phyloP scores from a whole-genome alignment of 1,139 yeast species.

The Pichia sp. region DNA sequence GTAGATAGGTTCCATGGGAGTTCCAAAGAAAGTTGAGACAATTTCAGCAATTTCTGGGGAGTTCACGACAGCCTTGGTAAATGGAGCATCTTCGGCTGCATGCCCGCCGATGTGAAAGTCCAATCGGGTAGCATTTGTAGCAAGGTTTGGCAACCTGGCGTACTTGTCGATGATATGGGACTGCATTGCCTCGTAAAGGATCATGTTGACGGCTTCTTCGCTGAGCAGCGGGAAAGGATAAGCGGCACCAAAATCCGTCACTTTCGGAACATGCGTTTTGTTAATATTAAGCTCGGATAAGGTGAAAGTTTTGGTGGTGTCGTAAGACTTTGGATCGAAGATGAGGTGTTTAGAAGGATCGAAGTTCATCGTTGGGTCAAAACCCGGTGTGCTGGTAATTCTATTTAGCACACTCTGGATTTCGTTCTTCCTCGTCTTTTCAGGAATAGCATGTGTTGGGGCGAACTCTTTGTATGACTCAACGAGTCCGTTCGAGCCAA shows the following conservation, averaged over 20 bases:
- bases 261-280: constrained; percentile 32
- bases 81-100: constrained; percentile 27
- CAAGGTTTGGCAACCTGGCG: constrained; percentile 33
- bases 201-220: constrained; percentile 35
- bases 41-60: constrained; percentile 26
- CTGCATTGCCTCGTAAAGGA: constrained; percentile 36
- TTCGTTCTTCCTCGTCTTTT: constrained; percentile 21
- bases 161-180: constrained; percentile 28
- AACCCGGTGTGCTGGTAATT: constrained; percentile 4
- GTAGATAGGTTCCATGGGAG: constrained; percentile 29
- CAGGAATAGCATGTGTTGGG: constrained; percentile 28
- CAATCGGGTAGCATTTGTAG: constrained; percentile 30
- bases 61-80: constrained; percentile 25
- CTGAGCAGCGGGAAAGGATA: constrained; percentile 35
- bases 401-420: background rate
- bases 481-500: constrained; percentile 22
- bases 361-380: constrained; percentile 31
- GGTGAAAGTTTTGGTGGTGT: constrained; percentile 41
- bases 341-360: constrained; percentile 44
- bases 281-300: constrained; percentile 34
- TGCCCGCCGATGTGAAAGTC: constrained; percentile 32
- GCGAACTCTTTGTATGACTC: constrained; percentile 27
- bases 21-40: constrained; percentile 27
- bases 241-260: constrained; percentile 33
- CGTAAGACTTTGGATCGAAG: constrained; percentile 36